A percentile compares a stretch with the other conserved stretches of the same genome.
These are phyloP conservation scores for Kwoniella mangroviensis DNA, from an alignment of 768 basidiomycete species.

Conservation along the genomic window DNA sequence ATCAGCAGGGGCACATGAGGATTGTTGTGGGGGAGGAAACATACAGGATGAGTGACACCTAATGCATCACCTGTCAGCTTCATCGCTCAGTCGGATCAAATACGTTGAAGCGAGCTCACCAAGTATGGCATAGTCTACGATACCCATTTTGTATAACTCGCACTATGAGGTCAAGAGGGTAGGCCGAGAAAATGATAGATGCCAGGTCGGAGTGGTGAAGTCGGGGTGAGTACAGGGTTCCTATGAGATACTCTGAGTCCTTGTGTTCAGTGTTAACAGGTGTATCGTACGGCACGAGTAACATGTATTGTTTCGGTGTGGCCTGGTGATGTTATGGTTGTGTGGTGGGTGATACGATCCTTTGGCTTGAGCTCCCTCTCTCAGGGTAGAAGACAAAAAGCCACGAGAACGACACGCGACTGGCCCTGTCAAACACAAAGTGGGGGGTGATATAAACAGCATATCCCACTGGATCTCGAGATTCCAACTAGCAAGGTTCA, in stretches of 20 bases:
- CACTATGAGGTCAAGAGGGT: neutral
- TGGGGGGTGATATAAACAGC: too few species aligned
- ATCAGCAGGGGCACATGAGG: neutral
- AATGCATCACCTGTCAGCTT: neutral
- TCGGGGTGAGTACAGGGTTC: neutral
- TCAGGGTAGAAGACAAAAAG: neutral
- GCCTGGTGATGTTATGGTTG: neutral
- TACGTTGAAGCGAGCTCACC: constrained; percentile 5
- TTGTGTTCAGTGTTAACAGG: too few species aligned
- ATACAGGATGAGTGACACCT: constrained; percentile 43
- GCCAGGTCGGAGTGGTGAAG: neutral
- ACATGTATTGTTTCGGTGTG: too few species aligned
- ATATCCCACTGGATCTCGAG: too few species aligned
- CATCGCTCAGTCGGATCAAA: neutral
- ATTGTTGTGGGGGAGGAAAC: neutral
- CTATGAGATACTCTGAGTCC: neutral
- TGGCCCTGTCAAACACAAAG: too few species aligned
- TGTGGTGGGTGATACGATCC: neutral
- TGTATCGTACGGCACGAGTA: neutral
- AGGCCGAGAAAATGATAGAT: neutral
- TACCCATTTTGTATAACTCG: constrained; percentile 15
- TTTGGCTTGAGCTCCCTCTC: neutral
- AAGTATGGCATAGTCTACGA: constrained; percentile 14
- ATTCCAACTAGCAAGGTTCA: too few species aligned
- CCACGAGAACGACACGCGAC: too few species aligned